Conservation (phyloP, 768 basidiomycete species). For the Erythrobasidium yunnanense region DNA sequence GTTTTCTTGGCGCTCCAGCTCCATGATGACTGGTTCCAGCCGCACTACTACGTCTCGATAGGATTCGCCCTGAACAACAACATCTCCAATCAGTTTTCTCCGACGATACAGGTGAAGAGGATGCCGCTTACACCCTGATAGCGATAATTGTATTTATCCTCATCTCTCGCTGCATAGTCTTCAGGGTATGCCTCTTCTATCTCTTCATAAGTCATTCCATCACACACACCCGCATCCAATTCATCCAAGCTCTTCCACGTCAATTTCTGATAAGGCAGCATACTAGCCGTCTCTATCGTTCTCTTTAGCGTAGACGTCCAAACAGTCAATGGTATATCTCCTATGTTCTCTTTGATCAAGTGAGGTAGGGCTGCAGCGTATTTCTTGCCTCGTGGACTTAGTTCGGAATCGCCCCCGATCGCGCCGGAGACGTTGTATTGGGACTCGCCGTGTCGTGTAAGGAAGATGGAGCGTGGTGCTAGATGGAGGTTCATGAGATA, state of each 20-base stretch:
- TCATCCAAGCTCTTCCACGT: conserved; percentile 99
- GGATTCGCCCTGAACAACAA: conserved; percentile 70
- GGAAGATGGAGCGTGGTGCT: conserved; percentile 89
- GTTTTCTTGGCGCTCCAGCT: conserved; percentile 93
- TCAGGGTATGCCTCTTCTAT: conserved; percentile 96
- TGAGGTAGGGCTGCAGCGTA: conserved; percentile 79
- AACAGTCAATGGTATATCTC: conserved; percentile 75
- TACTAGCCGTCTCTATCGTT: conserved; percentile 78
- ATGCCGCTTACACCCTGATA: conserved; percentile 10
- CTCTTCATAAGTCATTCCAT: conserved; percentile 99
- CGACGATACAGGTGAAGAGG: neutral
- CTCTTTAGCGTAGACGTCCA: conserved; percentile 97
- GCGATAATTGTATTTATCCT: conserved; percentile 95
- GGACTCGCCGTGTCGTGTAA: conserved; percentile 97
- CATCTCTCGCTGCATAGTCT: conserved; percentile 93
- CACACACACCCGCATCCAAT: conserved; percentile 95
- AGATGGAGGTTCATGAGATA: conserved; percentile 89
- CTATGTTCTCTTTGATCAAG: conserved; percentile 79
- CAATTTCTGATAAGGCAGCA: conserved; percentile 74
- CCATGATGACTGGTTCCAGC: conserved; percentile 97
- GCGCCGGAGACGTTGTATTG: conserved; percentile 92
- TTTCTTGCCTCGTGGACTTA: conserved; percentile 70
- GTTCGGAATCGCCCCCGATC: conserved; percentile 89
- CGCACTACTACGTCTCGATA: conserved; percentile 70
- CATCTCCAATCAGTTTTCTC: conserved; percentile 50